Conservation (phyloP, 768 basidiomycete genomes). For the Antrodiella citrinella region DNA sequence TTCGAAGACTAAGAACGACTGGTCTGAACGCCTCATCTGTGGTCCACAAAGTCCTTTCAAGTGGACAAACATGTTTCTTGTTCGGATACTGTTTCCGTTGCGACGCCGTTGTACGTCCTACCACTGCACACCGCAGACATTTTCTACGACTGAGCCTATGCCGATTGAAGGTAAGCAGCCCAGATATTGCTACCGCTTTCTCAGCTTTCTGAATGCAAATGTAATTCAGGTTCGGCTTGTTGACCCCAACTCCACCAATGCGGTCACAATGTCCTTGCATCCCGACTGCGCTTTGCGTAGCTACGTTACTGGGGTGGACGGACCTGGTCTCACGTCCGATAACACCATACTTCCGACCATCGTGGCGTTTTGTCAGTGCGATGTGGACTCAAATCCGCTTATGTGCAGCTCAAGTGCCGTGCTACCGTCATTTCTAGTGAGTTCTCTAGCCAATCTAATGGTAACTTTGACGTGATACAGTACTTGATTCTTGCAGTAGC, state of each 20-base stretch:
- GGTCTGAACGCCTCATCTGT: no score
- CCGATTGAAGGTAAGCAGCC: neutral
- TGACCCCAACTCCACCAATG: neutral
- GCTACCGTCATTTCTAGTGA: neutral
- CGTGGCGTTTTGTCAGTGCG: neutral
- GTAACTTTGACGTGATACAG: neutral
- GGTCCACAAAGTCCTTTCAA: no score
- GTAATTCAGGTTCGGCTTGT: no score
- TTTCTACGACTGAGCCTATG: neutral
- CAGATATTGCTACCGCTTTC: no score
- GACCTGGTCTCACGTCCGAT: neutral
- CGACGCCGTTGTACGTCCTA: no score
- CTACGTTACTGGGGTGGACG: neutral
- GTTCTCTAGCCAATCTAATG: neutral
- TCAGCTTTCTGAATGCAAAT: no score
- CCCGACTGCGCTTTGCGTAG: neutral
- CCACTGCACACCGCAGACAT: no score
- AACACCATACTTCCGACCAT: neutral
- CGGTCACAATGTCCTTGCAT: neutral
- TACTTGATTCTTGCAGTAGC: no score
- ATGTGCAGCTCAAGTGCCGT: neutral
- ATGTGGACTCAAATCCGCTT: neutral
- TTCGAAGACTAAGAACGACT: no score
- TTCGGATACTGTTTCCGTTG: no score
- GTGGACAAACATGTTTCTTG: no score